Percentiles rank a stretch among this genome's conserved stretches.
Conservation (phyloP, 768 basidiomycete species). For the Russula sp. region DNA sequence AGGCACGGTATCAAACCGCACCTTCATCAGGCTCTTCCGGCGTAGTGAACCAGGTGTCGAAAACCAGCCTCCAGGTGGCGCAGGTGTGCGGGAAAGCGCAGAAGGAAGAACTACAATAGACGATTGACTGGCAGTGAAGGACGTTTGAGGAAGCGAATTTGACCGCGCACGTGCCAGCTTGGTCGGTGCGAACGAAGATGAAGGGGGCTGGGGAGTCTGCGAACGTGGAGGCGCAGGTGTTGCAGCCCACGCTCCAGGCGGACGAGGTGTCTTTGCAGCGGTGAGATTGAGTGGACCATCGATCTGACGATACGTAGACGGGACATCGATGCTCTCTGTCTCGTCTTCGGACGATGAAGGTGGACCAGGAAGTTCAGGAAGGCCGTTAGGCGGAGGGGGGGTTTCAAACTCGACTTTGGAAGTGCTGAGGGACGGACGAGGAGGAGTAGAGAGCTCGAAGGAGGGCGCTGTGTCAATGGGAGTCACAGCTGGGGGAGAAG, state of each 20-base stretch:
- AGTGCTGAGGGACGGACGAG: constrained; percentile 36
- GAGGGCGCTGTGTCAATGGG: constrained; percentile 15
- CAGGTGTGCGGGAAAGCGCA: constrained; percentile 33
- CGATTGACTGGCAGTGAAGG: background rate
- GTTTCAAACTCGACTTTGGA: constrained; percentile 48
- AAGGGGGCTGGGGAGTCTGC: constrained; percentile 10
- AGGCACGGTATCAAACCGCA: constrained; percentile 54
- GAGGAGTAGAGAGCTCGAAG: constrained; percentile 40
- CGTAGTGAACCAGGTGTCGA: constrained; percentile 41
- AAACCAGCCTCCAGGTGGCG: constrained; percentile 39
- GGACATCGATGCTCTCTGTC: constrained; percentile 29
- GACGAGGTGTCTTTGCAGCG: constrained; percentile 38
- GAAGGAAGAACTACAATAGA: background rate
- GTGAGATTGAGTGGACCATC: constrained; percentile 27
- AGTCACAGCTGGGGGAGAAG: constrained; percentile 20
- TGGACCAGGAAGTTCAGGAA: constrained; percentile 62
- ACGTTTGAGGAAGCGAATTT: constrained; percentile 20
- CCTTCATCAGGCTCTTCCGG: constrained; percentile 57
- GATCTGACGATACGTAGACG: constrained; percentile 22
- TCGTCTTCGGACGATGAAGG: constrained; percentile 51
- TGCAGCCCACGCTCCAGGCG: constrained; percentile 40
- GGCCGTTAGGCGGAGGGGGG: constrained; percentile 52
- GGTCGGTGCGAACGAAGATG: background rate
- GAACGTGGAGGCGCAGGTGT: constrained; percentile 31
- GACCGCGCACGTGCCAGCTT: constrained; percentile 13